Base-by-base conservation (phyloP, 225 moss, liverwort and hornwort genomes). In the Pleurozium schreberi region DNA sequence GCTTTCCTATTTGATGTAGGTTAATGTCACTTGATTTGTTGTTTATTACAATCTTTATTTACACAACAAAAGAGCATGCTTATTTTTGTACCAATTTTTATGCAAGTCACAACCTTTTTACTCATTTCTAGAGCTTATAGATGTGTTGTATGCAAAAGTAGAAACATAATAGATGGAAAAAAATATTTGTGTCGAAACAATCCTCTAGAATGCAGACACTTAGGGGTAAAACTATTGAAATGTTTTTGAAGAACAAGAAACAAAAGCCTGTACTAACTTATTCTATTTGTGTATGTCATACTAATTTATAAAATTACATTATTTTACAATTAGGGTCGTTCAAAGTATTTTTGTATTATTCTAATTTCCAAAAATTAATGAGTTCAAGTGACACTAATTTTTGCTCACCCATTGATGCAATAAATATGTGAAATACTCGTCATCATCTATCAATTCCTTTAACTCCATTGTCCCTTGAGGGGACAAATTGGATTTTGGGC, bases 61-160 rank as follows among this genome's bases (percentile, higher is more conserved):
- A 17, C 3, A 28, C 3, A 1, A 40, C 14, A 40, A 42, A n/a
- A 42, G 1, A 0, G 18, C 3, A n/a, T 18, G 12, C 8, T 27
- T 58, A 40, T n/a, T 27, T 40, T 53, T 79, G 4, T 58, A 80
- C 58, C 12, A 58, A 58, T 40, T 78, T 53, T 16, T 38, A 11
- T 7, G 25, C 26, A 38, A 38, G 10, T 55, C 55, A 10, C 25
- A 78, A 36, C 6, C 25, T 25, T 53, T 22, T 16, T 34, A 50
- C 4, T 6, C 20, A 75, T 7, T 49, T 50, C 5, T 75, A 5
- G 15, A 76, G 36, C 14, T 36, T 52, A 5, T 36, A 76, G 8
- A 52, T 53, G 75, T 75, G 36, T 9, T 52, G 4, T 34, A 76
- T 22, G 14, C 3, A 34, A 34, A 52, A 34, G 8, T 12, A 20